phyloP scores from a whole-genome alignment of 2,329 filamentous ascomycete genomes.

The Geosmithia putterillii region DNA sequence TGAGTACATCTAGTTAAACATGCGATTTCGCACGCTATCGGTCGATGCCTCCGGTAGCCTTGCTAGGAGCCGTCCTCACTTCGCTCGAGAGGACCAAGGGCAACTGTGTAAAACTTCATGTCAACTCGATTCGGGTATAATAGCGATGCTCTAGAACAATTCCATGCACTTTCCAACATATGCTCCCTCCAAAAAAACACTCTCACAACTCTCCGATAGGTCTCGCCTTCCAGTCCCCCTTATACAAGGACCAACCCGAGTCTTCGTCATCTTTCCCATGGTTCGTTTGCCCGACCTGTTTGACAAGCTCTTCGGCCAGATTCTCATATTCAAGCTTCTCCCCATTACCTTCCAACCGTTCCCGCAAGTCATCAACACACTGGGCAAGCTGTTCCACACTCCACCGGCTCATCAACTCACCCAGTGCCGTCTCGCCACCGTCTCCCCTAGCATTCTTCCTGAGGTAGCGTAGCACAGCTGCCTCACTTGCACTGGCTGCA shows the following conservation, averaged over 20 bases:
- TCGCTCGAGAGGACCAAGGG: too few relatives aligned
- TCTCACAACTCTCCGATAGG: neutral
- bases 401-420: constrained; percentile 20
- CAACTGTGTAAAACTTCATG: too few relatives aligned
- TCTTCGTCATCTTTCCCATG: constrained; percentile 4
- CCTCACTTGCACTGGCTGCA: constrained; percentile 12
- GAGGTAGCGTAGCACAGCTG: constrained; percentile 25
- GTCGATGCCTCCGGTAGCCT: too few relatives aligned
- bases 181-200: too few relatives aligned
- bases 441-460: too few relatives aligned
- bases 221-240: neutral
- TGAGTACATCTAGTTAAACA: too few relatives aligned
- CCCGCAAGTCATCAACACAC: constrained; percentile 24
- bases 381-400: constrained; percentile 21
- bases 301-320: too few relatives aligned
- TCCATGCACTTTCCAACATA: neutral
- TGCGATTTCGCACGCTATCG: too few relatives aligned
- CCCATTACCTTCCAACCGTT: constrained; percentile 16
- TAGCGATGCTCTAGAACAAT: too few relatives aligned
- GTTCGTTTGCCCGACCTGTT: neutral
- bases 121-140: too few relatives aligned
- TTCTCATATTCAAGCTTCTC: too few relatives aligned
- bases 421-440: constrained; percentile 7
- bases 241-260: neutral
- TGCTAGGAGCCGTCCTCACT: too few relatives aligned